phyloP scores from a whole-genome alignment of 192 early-diverging fungal species.

The Backusella liffmaniae region DNA sequence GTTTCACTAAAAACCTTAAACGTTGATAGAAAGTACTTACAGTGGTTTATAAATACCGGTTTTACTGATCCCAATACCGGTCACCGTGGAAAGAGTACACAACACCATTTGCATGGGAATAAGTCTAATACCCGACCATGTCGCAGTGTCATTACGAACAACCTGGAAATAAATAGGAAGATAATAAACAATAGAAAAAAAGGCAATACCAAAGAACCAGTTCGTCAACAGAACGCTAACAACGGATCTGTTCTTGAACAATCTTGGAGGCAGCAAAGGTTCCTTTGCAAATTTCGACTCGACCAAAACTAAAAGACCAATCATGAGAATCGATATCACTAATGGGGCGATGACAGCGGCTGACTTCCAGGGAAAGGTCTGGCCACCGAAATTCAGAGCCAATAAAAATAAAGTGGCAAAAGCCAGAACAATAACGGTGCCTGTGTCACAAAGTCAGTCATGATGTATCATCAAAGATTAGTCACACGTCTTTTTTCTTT shows the following conservation, averaged over 20 bases:
- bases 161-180: constrained; percentile 48
- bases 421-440: constrained; percentile 41
- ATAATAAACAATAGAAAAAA: constrained; percentile 37
- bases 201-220: constrained; percentile 39
- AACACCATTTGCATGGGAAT: constrained; percentile 39
- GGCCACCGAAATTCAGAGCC: constrained; percentile 66
- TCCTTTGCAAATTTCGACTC: constrained; percentile 55
- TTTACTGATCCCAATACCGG: constrained; percentile 29
- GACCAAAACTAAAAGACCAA: constrained; percentile 38
- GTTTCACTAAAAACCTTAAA: neutral
- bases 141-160: constrained; percentile 63
- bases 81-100: constrained; percentile 9
- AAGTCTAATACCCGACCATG: constrained; percentile 38
- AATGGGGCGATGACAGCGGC: constrained; percentile 52
- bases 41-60: constrained; percentile 23
- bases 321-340: constrained; percentile 39
- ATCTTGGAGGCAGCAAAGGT: constrained; percentile 58
- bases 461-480: neutral
- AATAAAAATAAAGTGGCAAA: constrained; percentile 58
- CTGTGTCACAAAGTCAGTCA: constrained; percentile 10
- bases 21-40: neutral
- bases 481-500: neutral
- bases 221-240: constrained; percentile 25
- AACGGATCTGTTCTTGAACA: constrained; percentile 56
- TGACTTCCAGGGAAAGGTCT: constrained; percentile 55